Evolutionary conservation across 805 yeast species (phyloP), one percentile per base, ranked within the genome.

Genomic region (Candida quercuum): DNA sequence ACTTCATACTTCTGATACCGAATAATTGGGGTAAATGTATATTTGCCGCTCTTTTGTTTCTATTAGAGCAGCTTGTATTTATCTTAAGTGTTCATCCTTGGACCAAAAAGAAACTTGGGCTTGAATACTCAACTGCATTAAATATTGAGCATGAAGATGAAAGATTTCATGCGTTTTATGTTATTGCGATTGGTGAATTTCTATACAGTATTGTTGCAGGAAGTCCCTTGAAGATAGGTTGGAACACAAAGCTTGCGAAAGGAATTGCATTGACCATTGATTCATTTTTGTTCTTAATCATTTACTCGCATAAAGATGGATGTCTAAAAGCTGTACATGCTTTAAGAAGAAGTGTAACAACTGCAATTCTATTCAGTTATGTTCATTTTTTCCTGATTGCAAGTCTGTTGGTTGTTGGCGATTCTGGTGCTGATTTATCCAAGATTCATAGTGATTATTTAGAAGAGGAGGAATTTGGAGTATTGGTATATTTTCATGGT

Each of bases 121-220:
- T 72, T 36, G 64, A 62, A 12, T 68, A 65, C 38, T 68, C 81
- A 10, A 76, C 86, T 0, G 85, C 85, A 1, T 52, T 78, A 42
- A 77, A 76, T 49, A 74, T 80, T 39, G 84, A 78, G 45, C 85
- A 79, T 49, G 83, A 78, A 50, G 80, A 76, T 20, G 86, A 80
- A 49, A 54, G 86, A 38, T 67, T 64, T 47, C 66, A 72, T 3
- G 74, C 78, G 0, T 79, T 79, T 49, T 77, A 66, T 37, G 69
- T 78, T 45, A 78, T 80, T 55, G 83, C 82, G 5, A 66, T 79
- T 43, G 86, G 86, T 25, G 85, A 78, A 45, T 78, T 76, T 45
- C 56, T 78, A 12, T 76, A 71, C 48, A 71, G 68, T 28, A 60
- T 74, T 8, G 81, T 76, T 7, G 72, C 77, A 2, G 54, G 56